phyloP scores from a whole-genome alignment of 768 basidiomycete species.

The Mycena latifolia region DNA sequence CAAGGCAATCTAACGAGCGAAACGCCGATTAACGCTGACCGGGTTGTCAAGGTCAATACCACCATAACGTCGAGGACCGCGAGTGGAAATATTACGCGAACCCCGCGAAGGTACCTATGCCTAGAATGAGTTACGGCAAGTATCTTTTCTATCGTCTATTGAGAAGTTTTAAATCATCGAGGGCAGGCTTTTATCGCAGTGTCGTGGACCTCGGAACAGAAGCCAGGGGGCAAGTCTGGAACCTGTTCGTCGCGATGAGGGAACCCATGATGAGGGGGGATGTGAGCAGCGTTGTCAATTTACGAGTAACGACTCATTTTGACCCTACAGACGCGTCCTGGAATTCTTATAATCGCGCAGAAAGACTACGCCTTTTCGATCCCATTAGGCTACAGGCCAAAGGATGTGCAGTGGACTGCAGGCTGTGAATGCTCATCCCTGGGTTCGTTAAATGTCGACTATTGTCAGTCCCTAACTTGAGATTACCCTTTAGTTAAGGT shows the following conservation, averaged over 20 bases:
- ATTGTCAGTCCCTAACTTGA: background rate
- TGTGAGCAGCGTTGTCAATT: slow-evolving; percentile 6
- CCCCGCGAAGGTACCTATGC: slow-evolving; percentile 19
- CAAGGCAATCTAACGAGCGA: background rate
- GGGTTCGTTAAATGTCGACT: slow-evolving; percentile 2
- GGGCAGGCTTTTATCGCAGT: slow-evolving; percentile 31
- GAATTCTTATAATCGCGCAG: slow-evolving; percentile 28
- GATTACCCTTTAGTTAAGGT: slow-evolving; percentile 26
- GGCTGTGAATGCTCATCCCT: slow-evolving; percentile 28
- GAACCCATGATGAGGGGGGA: slow-evolving; percentile 28
- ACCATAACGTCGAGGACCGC: slow-evolving; percentile 23
- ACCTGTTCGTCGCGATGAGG: slow-evolving; percentile 31
- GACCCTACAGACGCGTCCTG: slow-evolving; percentile 22
- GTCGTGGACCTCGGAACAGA: slow-evolving; percentile 29
- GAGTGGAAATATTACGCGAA: slow-evolving; percentile 28
- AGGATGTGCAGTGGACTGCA: slow-evolving; percentile 29
- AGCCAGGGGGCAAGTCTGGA: slow-evolving; percentile 27
- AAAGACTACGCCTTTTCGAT: slow-evolving; percentile 29
- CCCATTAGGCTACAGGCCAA: slow-evolving; percentile 25
- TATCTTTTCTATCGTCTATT: background rate
- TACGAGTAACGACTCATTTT: background rate
- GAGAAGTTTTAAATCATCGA: background rate
- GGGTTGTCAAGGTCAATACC: slow-evolving; percentile 21
- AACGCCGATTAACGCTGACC: background rate
- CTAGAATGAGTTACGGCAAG: slow-evolving; percentile 25